A percentile compares a stretch with the other conserved stretches of the same genome.
Conservation (phyloP, 352 stramenopile species). For the Phytophthora gonapodyides region DNA sequence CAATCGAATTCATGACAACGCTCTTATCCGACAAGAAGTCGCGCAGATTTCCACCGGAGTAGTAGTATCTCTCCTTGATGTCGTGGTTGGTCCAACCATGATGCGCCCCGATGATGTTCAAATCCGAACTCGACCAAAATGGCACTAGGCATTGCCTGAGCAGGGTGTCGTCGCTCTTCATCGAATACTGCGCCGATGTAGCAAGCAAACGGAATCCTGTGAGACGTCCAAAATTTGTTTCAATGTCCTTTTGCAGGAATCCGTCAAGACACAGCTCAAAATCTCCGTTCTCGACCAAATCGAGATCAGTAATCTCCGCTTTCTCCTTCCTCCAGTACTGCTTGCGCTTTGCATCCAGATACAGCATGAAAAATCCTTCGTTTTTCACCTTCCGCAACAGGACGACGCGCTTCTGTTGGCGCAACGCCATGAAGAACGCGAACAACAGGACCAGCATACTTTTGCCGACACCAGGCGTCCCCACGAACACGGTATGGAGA, state of each 20-base stretch:
- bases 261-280: constrained; percentile 27
- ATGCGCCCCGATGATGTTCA: constrained; percentile 31
- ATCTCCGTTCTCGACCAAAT: constrained; percentile 1
- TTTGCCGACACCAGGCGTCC: constrained; percentile 35
- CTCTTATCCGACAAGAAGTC: constrained; percentile 22
- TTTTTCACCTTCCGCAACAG: constrained; percentile 36
- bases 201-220: constrained; percentile 29
- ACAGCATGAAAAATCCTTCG: constrained; percentile 33
- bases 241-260: constrained; percentile 11
- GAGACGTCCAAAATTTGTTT: constrained; percentile 13
- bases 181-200: constrained; percentile 25
- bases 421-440: constrained; percentile 35
- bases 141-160: constrained; percentile 27
- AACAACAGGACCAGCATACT: constrained; percentile 41
- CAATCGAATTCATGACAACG: constrained; percentile 13
- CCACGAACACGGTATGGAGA: constrained; percentile 31
- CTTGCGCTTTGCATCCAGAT: constrained; percentile 26
- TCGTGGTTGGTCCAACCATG: constrained; percentile 15
- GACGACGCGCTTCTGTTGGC: constrained; percentile 35
- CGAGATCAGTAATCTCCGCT: constrained; percentile 24
- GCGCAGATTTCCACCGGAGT: constrained; percentile 30
- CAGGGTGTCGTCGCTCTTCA: constrained; percentile 26
- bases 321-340: constrained; percentile 32
- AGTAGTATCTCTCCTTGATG: constrained; percentile 33
- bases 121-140: constrained; percentile 34